Evolutionary conservation across 805 yeast species (phyloP).

Genomic region (Cyberlindnera veronae): DNA sequence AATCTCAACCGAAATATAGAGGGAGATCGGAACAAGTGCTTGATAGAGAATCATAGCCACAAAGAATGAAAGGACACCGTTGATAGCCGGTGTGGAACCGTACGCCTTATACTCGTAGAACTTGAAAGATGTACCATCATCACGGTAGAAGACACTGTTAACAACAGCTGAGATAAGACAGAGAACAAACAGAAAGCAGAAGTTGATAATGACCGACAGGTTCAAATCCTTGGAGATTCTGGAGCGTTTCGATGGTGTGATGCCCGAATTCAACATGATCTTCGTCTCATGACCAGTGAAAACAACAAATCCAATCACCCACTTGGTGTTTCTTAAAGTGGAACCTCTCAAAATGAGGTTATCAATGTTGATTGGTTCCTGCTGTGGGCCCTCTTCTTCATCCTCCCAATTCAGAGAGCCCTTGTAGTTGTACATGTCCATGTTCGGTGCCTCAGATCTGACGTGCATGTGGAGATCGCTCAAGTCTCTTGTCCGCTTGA

Average conservation of each 20-base stretch:
- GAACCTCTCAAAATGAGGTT: slow-evolving; percentile 73
- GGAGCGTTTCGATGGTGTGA: slow-evolving; percentile 73
- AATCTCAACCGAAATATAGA: slow-evolving; percentile 78
- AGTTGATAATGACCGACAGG: slow-evolving; percentile 64
- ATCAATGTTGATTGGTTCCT: slow-evolving; percentile 66
- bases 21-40: slow-evolving; percentile 77
- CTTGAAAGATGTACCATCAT: slow-evolving; percentile 46
- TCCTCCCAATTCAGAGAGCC: slow-evolving; percentile 57
- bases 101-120: slow-evolving; percentile 65
- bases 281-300: slow-evolving; percentile 80
- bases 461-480: slow-evolving; percentile 53
- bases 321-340: slow-evolving; percentile 69
- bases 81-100: slow-evolving; percentile 59
- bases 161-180: slow-evolving; percentile 68
- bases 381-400: slow-evolving; percentile 26
- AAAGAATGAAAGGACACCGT: slow-evolving; percentile 70
- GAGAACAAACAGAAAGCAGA: slow-evolving; percentile 54
- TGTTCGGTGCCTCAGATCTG: slow-evolving; percentile 79
- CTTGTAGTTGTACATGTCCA: slow-evolving; percentile 69
- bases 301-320: slow-evolving; percentile 72
- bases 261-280: slow-evolving; percentile 76
- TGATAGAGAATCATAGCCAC: slow-evolving; percentile 75
- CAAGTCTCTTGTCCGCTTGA: slow-evolving; percentile 44
- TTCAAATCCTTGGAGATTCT: slow-evolving; percentile 73
- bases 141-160: slow-evolving; percentile 63